Base-by-base conservation (phyloP, 1,139 yeast species). In the Sugiyamaella japonica region DNA sequence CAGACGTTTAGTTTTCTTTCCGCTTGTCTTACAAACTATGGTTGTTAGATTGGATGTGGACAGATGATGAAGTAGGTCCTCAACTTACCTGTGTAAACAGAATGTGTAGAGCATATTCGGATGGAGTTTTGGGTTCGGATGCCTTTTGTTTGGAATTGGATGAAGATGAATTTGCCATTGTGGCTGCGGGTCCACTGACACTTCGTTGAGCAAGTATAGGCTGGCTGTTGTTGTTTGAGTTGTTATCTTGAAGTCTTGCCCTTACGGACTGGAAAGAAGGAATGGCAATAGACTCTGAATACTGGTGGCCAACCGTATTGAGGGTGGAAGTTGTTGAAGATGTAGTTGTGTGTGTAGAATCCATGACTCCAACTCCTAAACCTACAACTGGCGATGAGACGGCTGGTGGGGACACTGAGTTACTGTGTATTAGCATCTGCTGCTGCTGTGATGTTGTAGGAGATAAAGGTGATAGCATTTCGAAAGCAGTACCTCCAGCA, bases 51-150 rank as follows among this genome's bases (percentile, higher is more conserved):
- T 3, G 3, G 25, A 20, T 20, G n/a, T n/a, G 25, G 25, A 20
- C 3, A 20, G 25, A 20, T 20, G 25, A 6, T 20, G 25, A 20
- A 20, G 6, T 3, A 20, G 25, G 25, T 20, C 25, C 3, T 3
- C 3, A 20, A 56, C 70, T 20, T 60, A 69, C 72, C 66, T 90
- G 96, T 2, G 99, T 89, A 69, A 95, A 95, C 40, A 95, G 78
- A 32, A 95, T 90, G 70, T 95, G 98, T 56, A 93, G 75, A 0
- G 99, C 95, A 68, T 93, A 93, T 65, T 91, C 98, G 0, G 97
- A 88, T 0, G 97, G 95, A 31, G 89, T 83, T 65, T 89, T 88
- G 1, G 70, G 66, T 29, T 71, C 75, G 12, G 47, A 41, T n/a
- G 47, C 16, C 15, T 42, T 49, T 7, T 58, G 46, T 17, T 43